Evolutionary conservation across 805 yeast species (phyloP).

Genomic region (Saturnispora saitoi): DNA sequence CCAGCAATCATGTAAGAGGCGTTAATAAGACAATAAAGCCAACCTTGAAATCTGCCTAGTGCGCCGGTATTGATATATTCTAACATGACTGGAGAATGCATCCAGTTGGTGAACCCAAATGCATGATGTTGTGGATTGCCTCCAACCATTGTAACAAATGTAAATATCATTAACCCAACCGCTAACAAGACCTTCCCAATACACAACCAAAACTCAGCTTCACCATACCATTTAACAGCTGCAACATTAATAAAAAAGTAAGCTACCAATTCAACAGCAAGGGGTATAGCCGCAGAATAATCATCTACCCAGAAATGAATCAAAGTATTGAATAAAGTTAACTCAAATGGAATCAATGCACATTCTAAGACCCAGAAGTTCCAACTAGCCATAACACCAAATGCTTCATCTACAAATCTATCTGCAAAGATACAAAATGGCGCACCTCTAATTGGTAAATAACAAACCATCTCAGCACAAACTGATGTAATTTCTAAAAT

Average conservation of each 20-base stretch:
- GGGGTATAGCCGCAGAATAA: conserved; percentile 40
- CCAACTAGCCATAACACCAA: conserved; percentile 39
- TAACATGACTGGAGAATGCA: conserved; percentile 17
- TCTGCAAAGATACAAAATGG: conserved; percentile 40
- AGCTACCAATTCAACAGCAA: conserved; percentile 34
- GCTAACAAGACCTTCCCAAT: conserved; percentile 42
- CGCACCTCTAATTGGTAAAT: conserved; percentile 35
- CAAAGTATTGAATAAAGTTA: conserved; percentile 43
- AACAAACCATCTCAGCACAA: conserved; percentile 38
- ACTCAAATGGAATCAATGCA: conserved; percentile 41
- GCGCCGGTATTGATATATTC: conserved; percentile 31
- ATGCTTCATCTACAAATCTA: conserved; percentile 37
- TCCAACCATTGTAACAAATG: conserved; percentile 47
- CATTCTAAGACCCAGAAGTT: conserved; percentile 42
- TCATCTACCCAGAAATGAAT: conserved; percentile 45
- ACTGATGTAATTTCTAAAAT: conserved; percentile 34
- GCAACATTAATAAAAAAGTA: conserved; percentile 37
- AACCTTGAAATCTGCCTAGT: conserved; percentile 39
- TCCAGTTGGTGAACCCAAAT: conserved; percentile 48
- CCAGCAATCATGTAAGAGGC: conserved; percentile 67
- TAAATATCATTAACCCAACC: conserved; percentile 39
- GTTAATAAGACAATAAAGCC: conserved; percentile 47
- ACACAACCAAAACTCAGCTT: conserved; percentile 39
- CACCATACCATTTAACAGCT: conserved; percentile 44
- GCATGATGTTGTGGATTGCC: conserved; percentile 45